These are phyloP conservation scores for Acanthamoeba culbertsoni DNA, from an alignment of 208 protist genomes.

Conservation along the genomic window DNA sequence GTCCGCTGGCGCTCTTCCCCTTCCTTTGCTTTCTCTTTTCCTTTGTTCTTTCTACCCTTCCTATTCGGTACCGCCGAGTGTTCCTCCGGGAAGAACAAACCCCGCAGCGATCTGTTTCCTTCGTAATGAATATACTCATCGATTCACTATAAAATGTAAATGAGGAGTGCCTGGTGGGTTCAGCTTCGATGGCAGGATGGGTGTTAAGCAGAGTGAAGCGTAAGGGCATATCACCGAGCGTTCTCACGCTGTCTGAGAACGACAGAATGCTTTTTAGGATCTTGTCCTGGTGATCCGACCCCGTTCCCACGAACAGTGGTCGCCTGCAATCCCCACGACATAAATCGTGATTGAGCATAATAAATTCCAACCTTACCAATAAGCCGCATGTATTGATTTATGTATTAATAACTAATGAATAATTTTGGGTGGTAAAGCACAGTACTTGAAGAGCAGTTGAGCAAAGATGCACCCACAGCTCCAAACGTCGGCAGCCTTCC, in stretches of 20 bases:
- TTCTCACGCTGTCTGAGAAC: not conserved
- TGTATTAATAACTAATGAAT: not conserved
- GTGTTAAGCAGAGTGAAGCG: slow-evolving; percentile 17
- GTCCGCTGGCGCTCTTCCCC: not conserved
- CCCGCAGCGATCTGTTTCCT: not conserved
- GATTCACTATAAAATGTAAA: no score
- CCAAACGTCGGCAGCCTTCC: slow-evolving; percentile 51
- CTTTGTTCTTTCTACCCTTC: not conserved
- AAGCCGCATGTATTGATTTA: not conserved
- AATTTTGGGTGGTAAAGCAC: not conserved
- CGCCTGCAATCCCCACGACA: not conserved
- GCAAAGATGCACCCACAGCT: slow-evolving; percentile 34
- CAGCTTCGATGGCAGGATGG: not conserved
- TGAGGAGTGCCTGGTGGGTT: not conserved
- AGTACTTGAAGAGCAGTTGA: slow-evolving; percentile 5
- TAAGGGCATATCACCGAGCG: slow-evolving; percentile 17
- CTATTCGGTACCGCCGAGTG: not conserved
- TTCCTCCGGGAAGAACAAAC: not conserved
- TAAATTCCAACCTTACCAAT: not conserved
- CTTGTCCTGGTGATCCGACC: not conserved
- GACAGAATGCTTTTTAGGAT: slow-evolving; percentile 43
- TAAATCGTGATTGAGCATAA: not conserved
- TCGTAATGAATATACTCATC: no score
- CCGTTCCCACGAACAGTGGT: slow-evolving; percentile 1
- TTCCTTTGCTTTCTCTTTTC: not conserved